Evolutionary conservation across 176 grass and related monocot genomes (phyloP).

Genomic region (Rhipidocladum racemiflorum): DNA sequence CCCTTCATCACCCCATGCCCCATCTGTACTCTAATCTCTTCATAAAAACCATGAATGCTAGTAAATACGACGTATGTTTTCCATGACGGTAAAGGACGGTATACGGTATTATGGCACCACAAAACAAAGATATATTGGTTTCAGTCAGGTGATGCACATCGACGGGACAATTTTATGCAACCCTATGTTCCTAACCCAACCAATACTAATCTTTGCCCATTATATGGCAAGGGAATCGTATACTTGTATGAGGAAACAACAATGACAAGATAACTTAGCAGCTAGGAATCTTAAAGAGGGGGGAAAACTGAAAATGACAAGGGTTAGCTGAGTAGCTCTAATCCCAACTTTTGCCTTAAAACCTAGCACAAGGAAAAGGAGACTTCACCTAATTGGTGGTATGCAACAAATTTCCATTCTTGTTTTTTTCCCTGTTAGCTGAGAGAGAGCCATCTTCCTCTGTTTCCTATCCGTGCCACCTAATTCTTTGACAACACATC

Average conservation of each 20-base stretch:
- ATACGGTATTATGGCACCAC: not conserved
- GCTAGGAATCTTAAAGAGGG: constrained; percentile 39
- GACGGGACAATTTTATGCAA: constrained; percentile 30
- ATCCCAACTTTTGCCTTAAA: constrained; percentile 29
- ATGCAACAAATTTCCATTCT: not conserved
- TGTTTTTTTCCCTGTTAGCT: constrained; percentile 15
- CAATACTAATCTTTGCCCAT: constrained; percentile 11
- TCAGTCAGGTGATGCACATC: constrained; percentile 9
- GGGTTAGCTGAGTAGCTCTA: constrained; percentile 54
- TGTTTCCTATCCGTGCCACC: constrained; percentile 24
- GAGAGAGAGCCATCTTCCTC: constrained; percentile 5
- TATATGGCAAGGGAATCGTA: constrained; percentile 1
- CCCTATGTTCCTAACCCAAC: constrained; percentile 5
- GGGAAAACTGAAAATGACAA: constrained; percentile 38
- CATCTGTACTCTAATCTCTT: not conserved
- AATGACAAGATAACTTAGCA: constrained; percentile 39
- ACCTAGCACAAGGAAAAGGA: constrained; percentile 36
- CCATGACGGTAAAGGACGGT: not conserved
- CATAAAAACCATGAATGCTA: not conserved
- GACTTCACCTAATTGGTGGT: constrained; percentile 24
- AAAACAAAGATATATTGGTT: not conserved
- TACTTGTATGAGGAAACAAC: not conserved
- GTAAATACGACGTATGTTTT: not conserved
- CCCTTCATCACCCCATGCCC: not conserved
- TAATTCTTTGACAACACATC: constrained; percentile 28